A percentile compares a stretch with the other conserved stretches of the same genome.
Conservation (phyloP, 345 rosid genomes). For the Hibiscus tridactylites region DNA sequence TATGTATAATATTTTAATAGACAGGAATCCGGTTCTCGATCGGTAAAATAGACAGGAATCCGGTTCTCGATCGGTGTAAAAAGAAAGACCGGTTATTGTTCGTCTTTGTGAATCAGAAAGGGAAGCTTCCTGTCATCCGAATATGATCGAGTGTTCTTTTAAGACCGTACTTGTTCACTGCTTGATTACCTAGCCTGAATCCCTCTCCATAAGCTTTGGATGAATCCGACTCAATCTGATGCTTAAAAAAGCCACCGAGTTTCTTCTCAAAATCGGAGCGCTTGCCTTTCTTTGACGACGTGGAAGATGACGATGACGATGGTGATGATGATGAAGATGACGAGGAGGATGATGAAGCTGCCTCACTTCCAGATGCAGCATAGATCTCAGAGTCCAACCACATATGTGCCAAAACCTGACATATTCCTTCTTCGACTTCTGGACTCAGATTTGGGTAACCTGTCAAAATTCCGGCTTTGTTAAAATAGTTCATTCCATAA, state of each 20-base stretch:
- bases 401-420: conserved; percentile 94
- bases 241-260: conserved; percentile 81
- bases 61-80: not conserved
- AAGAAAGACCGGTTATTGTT: not conserved
- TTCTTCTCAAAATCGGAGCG: conserved; percentile 87
- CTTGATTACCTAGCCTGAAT: conserved; percentile 66
- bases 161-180: conserved; percentile 63
- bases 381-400: conserved; percentile 93
- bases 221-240: conserved; percentile 74
- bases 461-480: conserved; percentile 14
- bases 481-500: not conserved
- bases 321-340: conserved; percentile 42
- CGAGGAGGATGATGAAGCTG: conserved; percentile 29
- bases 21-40: not conserved
- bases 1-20: not conserved
- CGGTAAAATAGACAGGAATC: not conserved
- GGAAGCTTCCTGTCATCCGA: conserved; percentile 70
- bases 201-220: conserved; percentile 91
- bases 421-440: conserved; percentile 97
- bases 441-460: conserved; percentile 84
- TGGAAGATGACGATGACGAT: conserved; percentile 34
- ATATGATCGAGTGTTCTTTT: conserved; percentile 85
- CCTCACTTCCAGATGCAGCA: conserved; percentile 33
- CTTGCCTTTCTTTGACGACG: conserved; percentile 75
- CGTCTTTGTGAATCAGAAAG: conserved; percentile 22